Base-by-base conservation (phyloP, 108 stramenopile species). In the Pseudonitzschia pungens region DNA sequence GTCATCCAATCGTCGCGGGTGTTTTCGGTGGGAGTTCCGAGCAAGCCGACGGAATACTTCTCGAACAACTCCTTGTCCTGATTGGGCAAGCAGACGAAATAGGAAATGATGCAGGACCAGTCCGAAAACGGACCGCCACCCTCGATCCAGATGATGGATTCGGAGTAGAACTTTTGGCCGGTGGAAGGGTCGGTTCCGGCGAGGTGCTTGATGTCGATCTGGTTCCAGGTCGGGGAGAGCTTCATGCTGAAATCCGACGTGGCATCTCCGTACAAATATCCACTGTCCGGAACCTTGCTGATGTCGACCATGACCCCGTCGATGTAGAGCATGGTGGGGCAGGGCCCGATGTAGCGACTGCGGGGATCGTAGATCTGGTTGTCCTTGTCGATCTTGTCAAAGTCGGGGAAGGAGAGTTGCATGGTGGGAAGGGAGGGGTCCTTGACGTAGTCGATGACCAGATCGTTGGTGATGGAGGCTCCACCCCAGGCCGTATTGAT, bases 1-100 rank as follows among this genome's bases (percentile, higher is more conserved):
- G 58, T 32, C 57, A 60, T 72, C 71, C 71, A 72, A 12, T 72
- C 71, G 41, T 72, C 71, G 41, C 15, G 32, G 42, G 24, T 44
- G 43, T 40, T 31, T 18, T 15, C 40, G 22, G 28, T 72, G 41
- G 71, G 71, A 16, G 71, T 72, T 45, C 71, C 71, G 32, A 72
- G 57, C 12, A 72, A 27, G 44, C 71, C 71, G 15, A 33, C 15
- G 15, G 42, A 41, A 2, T 43, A 44, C 11, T 24, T 18, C 9
- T 45, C 4, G 22, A 72, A 72, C 9, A 16, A 5, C 14, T 45
- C 71, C 11, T 43, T 7, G 4, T 72, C 69, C 11, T 55, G 15
- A 32, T 11, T 11, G 16, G 69, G 69, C 52, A 70, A 51, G 26
- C 71, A 72, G 29, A 60, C 29, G 22, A 45, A 60, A 20, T 58